These are phyloP conservation scores for Hydrangea macrophylla DNA, from an alignment of 148 eudicot species.

Conservation along the genomic window DNA sequence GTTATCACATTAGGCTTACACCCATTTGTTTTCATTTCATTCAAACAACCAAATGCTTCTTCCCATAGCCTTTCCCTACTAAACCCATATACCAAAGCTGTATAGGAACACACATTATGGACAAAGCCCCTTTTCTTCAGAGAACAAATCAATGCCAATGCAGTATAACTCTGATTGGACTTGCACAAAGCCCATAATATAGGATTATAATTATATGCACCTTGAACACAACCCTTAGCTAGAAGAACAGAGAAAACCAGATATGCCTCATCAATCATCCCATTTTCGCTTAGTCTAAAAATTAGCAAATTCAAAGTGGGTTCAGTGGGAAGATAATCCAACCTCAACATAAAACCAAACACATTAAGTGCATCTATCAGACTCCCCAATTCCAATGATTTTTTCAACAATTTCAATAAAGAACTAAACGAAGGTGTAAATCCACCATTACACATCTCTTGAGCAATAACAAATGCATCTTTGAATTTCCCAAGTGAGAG, in stretches of 20 bases:
- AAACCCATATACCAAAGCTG: conserved; percentile 61
- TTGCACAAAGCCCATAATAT: conserved; percentile 67
- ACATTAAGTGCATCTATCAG: conserved; percentile 27
- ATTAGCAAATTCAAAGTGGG: conserved; percentile 26
- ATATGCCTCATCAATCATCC: conserved; percentile 43
- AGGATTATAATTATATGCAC: conserved; percentile 43
- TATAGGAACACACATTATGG: conserved; percentile 43
- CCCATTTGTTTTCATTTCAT: conserved; percentile 41
- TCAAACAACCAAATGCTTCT: conserved; percentile 37
- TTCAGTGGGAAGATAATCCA: conserved; percentile 33
- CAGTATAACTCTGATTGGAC: conserved; percentile 28
- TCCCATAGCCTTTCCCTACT: conserved; percentile 38
- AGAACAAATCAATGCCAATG: conserved; percentile 39
- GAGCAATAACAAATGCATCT: conserved; percentile 28
- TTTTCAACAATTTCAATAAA: conserved; percentile 42
- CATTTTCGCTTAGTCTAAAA: conserved; percentile 35
- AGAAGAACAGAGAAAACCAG: conserved; percentile 26
- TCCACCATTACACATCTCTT: conserved; percentile 48
- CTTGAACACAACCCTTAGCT: conserved; percentile 29
- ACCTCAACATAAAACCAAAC: conserved; percentile 42
- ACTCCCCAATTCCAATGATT: conserved; percentile 26
- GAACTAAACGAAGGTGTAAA: conserved; percentile 39
- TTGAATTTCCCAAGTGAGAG: conserved; percentile 21
- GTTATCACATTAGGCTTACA: conserved; percentile 45
- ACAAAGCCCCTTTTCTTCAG: conserved; percentile 55